Base-by-base conservation (phyloP, 306 rosid species). In the Acacia confusa region DNA sequence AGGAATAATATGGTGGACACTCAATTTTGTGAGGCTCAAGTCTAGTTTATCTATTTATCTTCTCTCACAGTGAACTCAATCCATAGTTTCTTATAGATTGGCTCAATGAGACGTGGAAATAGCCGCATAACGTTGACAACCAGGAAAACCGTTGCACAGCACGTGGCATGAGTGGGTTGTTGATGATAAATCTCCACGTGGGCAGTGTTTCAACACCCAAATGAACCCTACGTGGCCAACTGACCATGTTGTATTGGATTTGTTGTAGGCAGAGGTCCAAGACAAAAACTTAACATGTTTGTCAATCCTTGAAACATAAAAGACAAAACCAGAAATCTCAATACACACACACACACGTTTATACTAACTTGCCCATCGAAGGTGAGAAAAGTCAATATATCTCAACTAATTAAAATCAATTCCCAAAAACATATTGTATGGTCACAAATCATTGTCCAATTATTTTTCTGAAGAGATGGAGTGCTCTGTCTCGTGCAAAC, bases 141-240 rank as follows among this genome's bases (percentile, higher is more conserved):
- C 40, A 15, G 75, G 19, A 2, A 66, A 34, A 2, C 25, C 45
- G n/a, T 28, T 17, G 70, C 25, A 36, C 9, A 20, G 27, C 80
- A 70, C 28, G 41, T 44, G 82, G 80, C 73, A 44, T 17, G 28
- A 74, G 27, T 72, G 45, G 83, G 79, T 70, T 76, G 88, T 79
- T 83, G 81, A 63, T 44, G 13, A 77, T 48, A 68, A 36, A 43
- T 77, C 44, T 84, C 86, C 84, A 88, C 89, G 86, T 83, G 85
- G 74, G 44, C 53, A 71, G 30, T 84, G 80, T 78, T 78, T 77
- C 64, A 82, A 64, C 86, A 80, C 75, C 58, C 63, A 34, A 78
- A 72, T 41, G 40, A 28, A 22, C 75, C 76, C 41, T 64, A 34
- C 83, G 88, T 82, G 92, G 85, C 79, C n/a, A 57, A 81, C 64